Evolutionary conservation across 2,329 filamentous ascomycete species (phyloP).

Genomic region (Colletotrichum australisinense): DNA sequence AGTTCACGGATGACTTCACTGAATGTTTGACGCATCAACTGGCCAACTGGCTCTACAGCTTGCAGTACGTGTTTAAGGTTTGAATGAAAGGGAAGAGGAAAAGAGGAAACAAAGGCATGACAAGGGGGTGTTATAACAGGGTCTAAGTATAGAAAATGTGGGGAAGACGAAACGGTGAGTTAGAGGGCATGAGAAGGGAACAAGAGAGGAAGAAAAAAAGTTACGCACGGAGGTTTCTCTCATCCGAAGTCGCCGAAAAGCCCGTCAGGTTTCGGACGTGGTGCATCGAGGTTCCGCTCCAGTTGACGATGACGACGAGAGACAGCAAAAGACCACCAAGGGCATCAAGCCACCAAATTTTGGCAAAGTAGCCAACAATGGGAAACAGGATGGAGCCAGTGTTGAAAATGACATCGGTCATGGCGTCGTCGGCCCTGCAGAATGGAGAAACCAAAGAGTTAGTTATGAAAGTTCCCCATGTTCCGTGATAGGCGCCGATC

Average conservation of each 20-base stretch:
- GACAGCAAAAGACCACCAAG: conserved; percentile 84
- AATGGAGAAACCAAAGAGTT: background rate
- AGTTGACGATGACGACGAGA: conserved; percentile 81
- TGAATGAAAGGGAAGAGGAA: background rate
- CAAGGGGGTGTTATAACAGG: background rate
- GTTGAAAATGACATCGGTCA: conserved; percentile 90
- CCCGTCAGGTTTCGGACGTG: conserved; percentile 87
- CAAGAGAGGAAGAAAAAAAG: background rate
- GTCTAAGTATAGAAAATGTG: conserved; percentile 23
- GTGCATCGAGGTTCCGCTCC: conserved; percentile 77
- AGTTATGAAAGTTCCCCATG: conserved; percentile 34
- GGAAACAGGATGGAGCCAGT: conserved; percentile 90
- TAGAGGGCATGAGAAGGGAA: background rate
- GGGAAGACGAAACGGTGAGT: conserved; percentile 11
- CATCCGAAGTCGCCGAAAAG: conserved; percentile 81
- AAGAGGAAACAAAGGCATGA: background rate
- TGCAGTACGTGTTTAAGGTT: background rate
- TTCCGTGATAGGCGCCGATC: conserved; percentile 41
- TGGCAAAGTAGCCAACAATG: conserved; percentile 80
- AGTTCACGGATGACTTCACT: background rate
- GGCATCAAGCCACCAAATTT: conserved; percentile 86
- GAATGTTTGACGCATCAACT: background rate
- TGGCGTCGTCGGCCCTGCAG: conserved; percentile 60
- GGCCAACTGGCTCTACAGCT: background rate
- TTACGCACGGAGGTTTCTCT: conserved; percentile 75